Evolutionary conservation across 2,329 filamentous ascomycete genomes (phyloP).

Genomic region (Nigrospora osmanthi): DNA sequence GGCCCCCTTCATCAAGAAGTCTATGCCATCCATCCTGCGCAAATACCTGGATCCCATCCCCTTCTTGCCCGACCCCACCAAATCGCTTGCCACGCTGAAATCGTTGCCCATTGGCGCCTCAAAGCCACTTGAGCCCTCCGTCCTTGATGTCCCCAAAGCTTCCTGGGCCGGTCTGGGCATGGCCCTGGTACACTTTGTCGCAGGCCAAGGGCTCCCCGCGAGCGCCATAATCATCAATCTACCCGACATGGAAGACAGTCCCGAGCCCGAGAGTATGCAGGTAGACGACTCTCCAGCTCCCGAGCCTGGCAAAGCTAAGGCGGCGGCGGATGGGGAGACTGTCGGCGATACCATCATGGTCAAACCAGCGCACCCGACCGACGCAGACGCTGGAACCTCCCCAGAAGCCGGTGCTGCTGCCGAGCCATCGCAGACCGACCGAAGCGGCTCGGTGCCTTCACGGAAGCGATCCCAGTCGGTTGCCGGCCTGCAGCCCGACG

Average conservation of each 20-base stretch:
- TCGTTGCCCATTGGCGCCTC: slow-evolving; percentile 8
- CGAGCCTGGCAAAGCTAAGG: slow-evolving; percentile 29
- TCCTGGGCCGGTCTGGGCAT: slow-evolving; percentile 37
- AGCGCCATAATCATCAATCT: slow-evolving; percentile 25
- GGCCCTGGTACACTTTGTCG: slow-evolving; percentile 27
- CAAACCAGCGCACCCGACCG: not conserved
- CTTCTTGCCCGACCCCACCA: slow-evolving; percentile 48
- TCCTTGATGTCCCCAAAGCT: slow-evolving; percentile 20
- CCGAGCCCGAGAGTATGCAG: slow-evolving; percentile 13
- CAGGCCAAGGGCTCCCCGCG: slow-evolving; percentile 24
- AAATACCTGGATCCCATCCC: slow-evolving; percentile 54
- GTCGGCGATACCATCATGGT: not conserved
- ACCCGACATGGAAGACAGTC: slow-evolving; percentile 22
- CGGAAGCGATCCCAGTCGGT: slow-evolving; percentile 56
- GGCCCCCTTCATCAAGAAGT: slow-evolving; percentile 44
- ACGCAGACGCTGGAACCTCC: slow-evolving; percentile 15
- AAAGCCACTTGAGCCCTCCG: slow-evolving; percentile 9
- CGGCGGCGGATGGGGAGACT: slow-evolving; percentile 4
- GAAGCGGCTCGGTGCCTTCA: slow-evolving; percentile 31
- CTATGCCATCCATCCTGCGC: slow-evolving; percentile 41
- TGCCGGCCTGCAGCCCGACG: slow-evolving; percentile 46
- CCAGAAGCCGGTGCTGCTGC: slow-evolving; percentile 17
- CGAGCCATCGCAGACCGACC: slow-evolving; percentile 24
- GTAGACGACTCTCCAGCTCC: not conserved
- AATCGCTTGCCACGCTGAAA: slow-evolving; percentile 11